phyloP scores from a whole-genome alignment of 768 basidiomycete genomes.

The Dioszegia crocea region DNA sequence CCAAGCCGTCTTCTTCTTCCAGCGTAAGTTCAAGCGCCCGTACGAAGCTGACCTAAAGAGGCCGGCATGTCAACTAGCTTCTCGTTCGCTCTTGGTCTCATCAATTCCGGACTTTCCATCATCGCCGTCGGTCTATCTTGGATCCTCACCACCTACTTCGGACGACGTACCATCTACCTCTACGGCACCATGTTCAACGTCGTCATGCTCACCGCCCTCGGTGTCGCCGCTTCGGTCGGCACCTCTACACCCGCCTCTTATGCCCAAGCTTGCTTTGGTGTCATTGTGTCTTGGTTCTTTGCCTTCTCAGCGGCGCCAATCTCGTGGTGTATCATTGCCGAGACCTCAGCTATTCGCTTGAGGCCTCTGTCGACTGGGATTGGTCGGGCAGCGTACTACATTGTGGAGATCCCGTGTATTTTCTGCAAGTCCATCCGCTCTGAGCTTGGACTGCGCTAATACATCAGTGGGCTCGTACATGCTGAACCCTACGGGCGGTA shows the following conservation, averaged over 20 bases:
- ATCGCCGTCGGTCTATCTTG: slow-evolving; percentile 28
- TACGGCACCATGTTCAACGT: slow-evolving; percentile 19
- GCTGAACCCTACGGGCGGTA: slow-evolving; percentile 35
- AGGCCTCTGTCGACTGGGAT: slow-evolving; percentile 29
- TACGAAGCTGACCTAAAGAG: slow-evolving; percentile 14
- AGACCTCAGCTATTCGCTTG: slow-evolving; percentile 23
- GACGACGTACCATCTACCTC: slow-evolving; percentile 30
- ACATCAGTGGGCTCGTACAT: slow-evolving; percentile 27
- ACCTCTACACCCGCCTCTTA: slow-evolving; percentile 20
- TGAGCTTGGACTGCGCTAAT: neutral
- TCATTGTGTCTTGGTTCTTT: slow-evolving; percentile 34
- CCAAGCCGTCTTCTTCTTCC: slow-evolving; percentile 43
- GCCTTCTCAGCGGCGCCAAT: slow-evolving; percentile 16
- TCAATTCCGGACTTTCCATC: slow-evolving; percentile 19
- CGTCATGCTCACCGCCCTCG: slow-evolving; percentile 18
- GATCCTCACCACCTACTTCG: slow-evolving; percentile 15
- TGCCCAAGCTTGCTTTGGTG: slow-evolving; percentile 8
- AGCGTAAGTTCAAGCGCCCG: too few species aligned
- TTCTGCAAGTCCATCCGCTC: slow-evolving; percentile 17
- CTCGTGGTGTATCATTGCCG: slow-evolving; percentile 1
- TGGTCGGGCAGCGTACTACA: slow-evolving; percentile 34
- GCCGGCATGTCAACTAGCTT: slow-evolving; percentile 31
- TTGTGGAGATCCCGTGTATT: slow-evolving; percentile 31
- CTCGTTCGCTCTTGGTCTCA: slow-evolving; percentile 27
- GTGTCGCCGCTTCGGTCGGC: slow-evolving; percentile 11